Evolutionary conservation across 2,329 filamentous ascomycete genomes (phyloP).

Genomic region (Clonostachys rosea): DNA sequence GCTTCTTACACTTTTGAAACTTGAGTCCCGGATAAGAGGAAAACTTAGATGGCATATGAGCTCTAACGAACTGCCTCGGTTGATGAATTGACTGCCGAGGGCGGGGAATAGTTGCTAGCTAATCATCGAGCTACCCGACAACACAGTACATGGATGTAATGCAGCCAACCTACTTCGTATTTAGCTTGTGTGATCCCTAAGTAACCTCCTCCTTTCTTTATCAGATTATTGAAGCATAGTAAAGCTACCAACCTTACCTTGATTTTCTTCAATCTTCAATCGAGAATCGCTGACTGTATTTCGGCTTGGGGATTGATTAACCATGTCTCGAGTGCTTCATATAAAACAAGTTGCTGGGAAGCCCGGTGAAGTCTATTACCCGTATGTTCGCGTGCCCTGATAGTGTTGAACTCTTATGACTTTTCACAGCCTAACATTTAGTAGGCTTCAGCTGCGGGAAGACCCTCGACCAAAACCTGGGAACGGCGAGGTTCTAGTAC

Average conservation of each 20-base stretch:
- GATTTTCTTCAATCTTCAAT: not conserved
- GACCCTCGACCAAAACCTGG: constrained; percentile 59
- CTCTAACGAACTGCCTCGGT: no score
- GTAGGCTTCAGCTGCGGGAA: constrained; percentile 54
- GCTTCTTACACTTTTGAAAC: no score
- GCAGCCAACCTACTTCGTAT: no score
- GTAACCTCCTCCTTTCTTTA: no score
- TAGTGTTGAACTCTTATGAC: not conserved
- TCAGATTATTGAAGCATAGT: not conserved
- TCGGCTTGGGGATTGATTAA: not conserved
- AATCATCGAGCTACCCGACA: no score
- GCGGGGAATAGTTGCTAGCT: no score
- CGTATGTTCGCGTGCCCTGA: constrained; percentile 35
- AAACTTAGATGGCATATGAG: no score
- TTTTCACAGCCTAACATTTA: not conserved
- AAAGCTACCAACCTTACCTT: not conserved
- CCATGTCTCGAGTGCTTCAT: constrained; percentile 35
- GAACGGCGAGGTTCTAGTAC: constrained; percentile 67
- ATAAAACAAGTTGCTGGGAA: constrained; percentile 68
- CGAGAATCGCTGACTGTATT: no score
- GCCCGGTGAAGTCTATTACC: constrained; percentile 85
- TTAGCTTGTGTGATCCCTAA: no score
- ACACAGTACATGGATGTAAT: no score
- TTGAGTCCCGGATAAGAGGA: no score
- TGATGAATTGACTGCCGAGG: no score